Evolutionary conservation across 164 flowering plant genomes (phyloP), one percentile per base, ranked within the genome.

Genomic region (Brasenia schreberi): DNA sequence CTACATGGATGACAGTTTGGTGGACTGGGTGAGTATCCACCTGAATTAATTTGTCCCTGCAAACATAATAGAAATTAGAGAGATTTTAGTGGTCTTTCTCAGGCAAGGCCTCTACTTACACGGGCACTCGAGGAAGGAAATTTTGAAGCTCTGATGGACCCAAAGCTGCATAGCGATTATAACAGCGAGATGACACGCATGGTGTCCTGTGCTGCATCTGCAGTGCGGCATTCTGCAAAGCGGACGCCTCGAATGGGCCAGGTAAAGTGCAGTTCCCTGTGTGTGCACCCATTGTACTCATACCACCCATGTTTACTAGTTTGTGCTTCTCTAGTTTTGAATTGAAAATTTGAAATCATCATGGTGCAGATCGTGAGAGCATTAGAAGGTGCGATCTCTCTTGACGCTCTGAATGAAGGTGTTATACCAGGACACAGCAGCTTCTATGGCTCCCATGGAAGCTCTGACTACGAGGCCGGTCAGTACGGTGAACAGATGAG

Each of bases 241-340:
- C 78, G 81, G 68, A 88, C 96, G n/a, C 89, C 96, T 0, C 82
- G 77, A 65, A 91, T 91, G 97, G 89, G 93, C 69, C 93, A 88
- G 93, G 97, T 88, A 69, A 11, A 2, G 12, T 61, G 12, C 18
- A 10, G 17, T 61, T 11, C 27, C 12, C 19, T n/a, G 63, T 61
- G 56, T 49, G 4, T 49, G 16, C 16, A 49, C 56, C 0, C 16
- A 14, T 5, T 49, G 14, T 49, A 49, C 12, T 7, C 12, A 49
- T 33, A 33, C 39, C 39, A 33, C 39, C 39, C 39, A 33, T 33
- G 39, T 33, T 49, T 49, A 14, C 56, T 49, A 14, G 4, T 9
- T 49, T 14, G 16, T 9, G 12, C 16, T 49, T 49, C 4, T 49
- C 56, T 49, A 14, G 12, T 49, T 49, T 14, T 49, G 56, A 49